phyloP scores from a whole-genome alignment of 805 yeast genomes.

The Metschnikowia aberdeeniae region DNA sequence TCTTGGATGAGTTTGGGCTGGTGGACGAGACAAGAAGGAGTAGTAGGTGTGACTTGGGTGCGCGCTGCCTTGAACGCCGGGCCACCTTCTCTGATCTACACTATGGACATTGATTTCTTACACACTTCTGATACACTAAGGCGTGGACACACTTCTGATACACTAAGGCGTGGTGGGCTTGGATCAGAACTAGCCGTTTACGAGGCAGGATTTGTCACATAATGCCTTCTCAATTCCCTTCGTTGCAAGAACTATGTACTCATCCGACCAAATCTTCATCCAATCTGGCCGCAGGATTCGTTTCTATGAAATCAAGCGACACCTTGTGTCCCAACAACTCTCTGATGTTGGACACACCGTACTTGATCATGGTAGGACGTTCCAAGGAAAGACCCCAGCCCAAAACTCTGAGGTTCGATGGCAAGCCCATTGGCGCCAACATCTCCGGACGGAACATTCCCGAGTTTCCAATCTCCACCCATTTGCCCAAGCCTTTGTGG shows the following conservation, averaged over 20 bases:
- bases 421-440: slow-evolving; percentile 98
- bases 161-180: too few species aligned
- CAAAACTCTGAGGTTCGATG: slow-evolving; percentile 85
- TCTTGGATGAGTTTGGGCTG: too few species aligned
- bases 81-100: too few species aligned
- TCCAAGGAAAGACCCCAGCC: slow-evolving; percentile 98
- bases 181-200: too few species aligned
- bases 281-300: slow-evolving; percentile 95
- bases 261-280: slow-evolving; percentile 49
- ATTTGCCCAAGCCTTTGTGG: slow-evolving; percentile 89
- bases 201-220: too few species aligned
- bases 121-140: too few species aligned
- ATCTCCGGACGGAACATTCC: slow-evolving; percentile 99
- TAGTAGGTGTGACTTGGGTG: too few species aligned
- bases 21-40: too few species aligned
- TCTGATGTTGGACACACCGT: slow-evolving; percentile 92
- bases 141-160: too few species aligned
- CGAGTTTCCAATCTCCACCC: slow-evolving; percentile 99
- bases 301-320: slow-evolving; percentile 87
- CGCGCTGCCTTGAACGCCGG: too few species aligned
- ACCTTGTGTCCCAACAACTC: slow-evolving; percentile 97
- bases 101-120: too few species aligned
- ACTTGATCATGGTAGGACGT: slow-evolving; percentile 99
- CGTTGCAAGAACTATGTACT: background rate
- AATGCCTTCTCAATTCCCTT: too few species aligned